Percentiles rank a stretch among this genome's conserved stretches.
These are phyloP conservation scores for Noccaea bulbosa DNA, from an alignment of 345 rosid genomes.

Conservation along the genomic window DNA sequence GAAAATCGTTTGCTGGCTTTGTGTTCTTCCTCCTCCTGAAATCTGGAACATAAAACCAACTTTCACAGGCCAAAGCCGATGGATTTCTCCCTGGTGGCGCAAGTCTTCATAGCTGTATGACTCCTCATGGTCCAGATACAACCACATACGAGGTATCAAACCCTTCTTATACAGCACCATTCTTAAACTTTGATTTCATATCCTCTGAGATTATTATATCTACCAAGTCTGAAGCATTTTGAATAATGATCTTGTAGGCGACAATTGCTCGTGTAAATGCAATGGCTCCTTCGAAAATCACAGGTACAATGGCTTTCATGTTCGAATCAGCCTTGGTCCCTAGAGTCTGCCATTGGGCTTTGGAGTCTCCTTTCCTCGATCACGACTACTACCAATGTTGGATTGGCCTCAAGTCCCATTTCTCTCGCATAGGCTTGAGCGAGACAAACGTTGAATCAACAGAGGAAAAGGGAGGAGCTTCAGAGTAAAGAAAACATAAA, in stretches of 20 bases:
- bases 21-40: conserved; percentile 2
- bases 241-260: conserved; percentile 48
- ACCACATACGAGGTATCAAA: conserved; percentile 78
- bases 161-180: conserved; percentile 6
- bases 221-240: conserved; percentile 6
- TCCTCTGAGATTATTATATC: neutral
- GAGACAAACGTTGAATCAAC: conserved; percentile 10
- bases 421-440: conserved; percentile 47
- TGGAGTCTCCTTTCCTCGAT: conserved; percentile 72
- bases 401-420: conserved; percentile 92
- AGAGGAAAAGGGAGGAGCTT: conserved; percentile 25
- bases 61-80: conserved; percentile 87
- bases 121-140: conserved; percentile 98
- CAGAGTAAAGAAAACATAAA: conserved; percentile 25
- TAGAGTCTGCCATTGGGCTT: conserved; percentile 83
- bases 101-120: conserved; percentile 97
- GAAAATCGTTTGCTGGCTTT: neutral
- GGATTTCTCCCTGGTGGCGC: conserved; percentile 96
- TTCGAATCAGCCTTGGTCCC: conserved; percentile 91
- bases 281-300: conserved; percentile 66
- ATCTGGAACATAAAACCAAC: conserved; percentile 11
- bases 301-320: conserved; percentile 94
- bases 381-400: conserved; percentile 89
- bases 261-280: conserved; percentile 65
- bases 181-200: conserved; percentile 16